These are phyloP conservation scores for Mesotaenium endlicherianum DNA, from an alignment of 139 green algal species.

Conservation along the genomic window DNA sequence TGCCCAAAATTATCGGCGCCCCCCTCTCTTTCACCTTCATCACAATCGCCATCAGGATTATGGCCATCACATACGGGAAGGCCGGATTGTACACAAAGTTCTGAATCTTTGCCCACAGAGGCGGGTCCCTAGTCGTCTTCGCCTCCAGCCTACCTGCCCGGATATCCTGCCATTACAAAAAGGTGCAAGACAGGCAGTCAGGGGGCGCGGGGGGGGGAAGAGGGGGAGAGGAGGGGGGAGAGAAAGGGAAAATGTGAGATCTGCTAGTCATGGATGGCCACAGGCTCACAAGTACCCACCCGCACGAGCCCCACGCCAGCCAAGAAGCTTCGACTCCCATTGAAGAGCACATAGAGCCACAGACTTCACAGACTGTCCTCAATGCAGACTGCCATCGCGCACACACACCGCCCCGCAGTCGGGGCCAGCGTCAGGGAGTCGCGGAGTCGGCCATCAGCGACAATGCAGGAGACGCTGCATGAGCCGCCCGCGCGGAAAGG, in stretches of 20 bases:
- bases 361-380: not conserved
- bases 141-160: not conserved
- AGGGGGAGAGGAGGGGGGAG: not conserved
- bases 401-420: not conserved
- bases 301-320: not conserved
- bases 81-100: not conserved
- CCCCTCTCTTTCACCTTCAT: slow-evolving; percentile 4
- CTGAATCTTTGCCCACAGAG: not conserved
- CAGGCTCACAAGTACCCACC: not conserved
- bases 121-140: not conserved
- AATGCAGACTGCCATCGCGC: not conserved
- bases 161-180: slow-evolving; percentile 10
- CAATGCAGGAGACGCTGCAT: not conserved
- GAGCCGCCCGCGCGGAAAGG: not conserved
- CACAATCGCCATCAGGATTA: not conserved
- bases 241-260: not conserved
- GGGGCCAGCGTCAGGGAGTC: not conserved
- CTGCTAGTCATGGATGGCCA: not conserved
- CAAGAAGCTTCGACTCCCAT: not conserved
- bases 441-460: not conserved
- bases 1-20: not conserved
- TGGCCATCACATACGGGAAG: not conserved
- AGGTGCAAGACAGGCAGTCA: not conserved
- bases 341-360: not conserved
- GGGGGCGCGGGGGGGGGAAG: not conserved